These are phyloP conservation scores for Hypoxylon trugodes DNA, from an alignment of 495 filamentous ascomycete species.

Conservation along the genomic window DNA sequence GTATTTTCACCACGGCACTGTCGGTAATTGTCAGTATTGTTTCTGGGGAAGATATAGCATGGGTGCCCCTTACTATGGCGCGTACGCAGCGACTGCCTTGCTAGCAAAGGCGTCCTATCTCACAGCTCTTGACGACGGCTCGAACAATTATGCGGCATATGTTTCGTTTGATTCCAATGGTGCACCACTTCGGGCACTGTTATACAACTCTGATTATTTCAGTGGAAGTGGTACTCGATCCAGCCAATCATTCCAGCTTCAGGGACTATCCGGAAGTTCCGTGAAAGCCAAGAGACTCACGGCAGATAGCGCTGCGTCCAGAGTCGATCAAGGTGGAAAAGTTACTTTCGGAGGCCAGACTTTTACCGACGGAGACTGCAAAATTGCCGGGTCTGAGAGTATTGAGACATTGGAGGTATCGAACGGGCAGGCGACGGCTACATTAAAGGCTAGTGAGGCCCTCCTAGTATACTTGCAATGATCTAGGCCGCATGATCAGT, in stretches of 20 bases:
- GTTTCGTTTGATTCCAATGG: slow-evolving; percentile 56
- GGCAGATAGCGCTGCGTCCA: slow-evolving; percentile 56
- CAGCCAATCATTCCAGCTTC: slow-evolving; percentile 56
- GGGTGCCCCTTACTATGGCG: slow-evolving; percentile 67
- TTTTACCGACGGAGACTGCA: slow-evolving; percentile 63
- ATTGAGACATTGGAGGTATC: slow-evolving; percentile 51
- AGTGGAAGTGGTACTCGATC: slow-evolving; percentile 54
- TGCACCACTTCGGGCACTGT: slow-evolving; percentile 52
- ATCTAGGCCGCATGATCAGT: not conserved
- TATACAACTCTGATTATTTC: slow-evolving; percentile 69
- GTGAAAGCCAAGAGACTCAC: slow-evolving; percentile 64
- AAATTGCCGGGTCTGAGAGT: slow-evolving; percentile 52
- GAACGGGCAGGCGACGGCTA: slow-evolving; percentile 57
- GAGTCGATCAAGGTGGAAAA: slow-evolving; percentile 57
- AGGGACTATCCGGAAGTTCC: slow-evolving; percentile 48
- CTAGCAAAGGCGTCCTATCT: slow-evolving; percentile 61
- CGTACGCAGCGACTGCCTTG: slow-evolving; percentile 62
- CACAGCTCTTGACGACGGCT: slow-evolving; percentile 60
- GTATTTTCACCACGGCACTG: slow-evolving; percentile 70
- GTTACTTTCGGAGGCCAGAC: slow-evolving; percentile 62
- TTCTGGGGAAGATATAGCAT: slow-evolving; percentile 66
- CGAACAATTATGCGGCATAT: slow-evolving; percentile 60
- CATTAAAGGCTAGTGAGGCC: slow-evolving; percentile 62
- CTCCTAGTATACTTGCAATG: slow-evolving; percentile 60
- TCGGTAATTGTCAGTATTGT: slow-evolving; percentile 69